These are phyloP conservation scores for Mariannaea elegans DNA, from an alignment of 2,329 filamentous ascomycete genomes.

Conservation along the genomic window DNA sequence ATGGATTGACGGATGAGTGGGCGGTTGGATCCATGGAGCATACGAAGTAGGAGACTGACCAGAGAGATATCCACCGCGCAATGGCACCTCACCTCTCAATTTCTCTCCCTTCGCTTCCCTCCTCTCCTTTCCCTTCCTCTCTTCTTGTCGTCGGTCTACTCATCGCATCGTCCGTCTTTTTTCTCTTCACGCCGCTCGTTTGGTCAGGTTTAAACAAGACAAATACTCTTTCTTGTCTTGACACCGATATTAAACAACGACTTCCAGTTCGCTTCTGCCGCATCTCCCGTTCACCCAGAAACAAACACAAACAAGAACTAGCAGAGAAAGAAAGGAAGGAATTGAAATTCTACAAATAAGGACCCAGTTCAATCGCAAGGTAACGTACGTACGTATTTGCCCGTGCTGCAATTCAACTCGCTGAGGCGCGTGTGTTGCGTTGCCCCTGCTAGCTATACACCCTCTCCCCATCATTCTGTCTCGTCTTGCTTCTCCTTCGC, in stretches of 20 bases:
- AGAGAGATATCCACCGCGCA: conserved; percentile 37
- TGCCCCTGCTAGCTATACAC: conserved; percentile 33
- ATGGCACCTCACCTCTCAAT: conserved; percentile 39
- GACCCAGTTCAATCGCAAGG: neutral
- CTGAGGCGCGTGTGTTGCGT: conserved; percentile 31
- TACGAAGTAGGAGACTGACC: neutral
- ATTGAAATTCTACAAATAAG: conserved; percentile 17
- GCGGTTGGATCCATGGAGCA: conserved; percentile 30
- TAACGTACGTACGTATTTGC: neutral
- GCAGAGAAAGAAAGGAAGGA: too few species aligned
- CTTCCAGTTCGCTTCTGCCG: conserved; percentile 29
- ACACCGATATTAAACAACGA: conserved; percentile 34
- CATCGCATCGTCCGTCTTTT: conserved; percentile 39
- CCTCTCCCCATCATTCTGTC: conserved; percentile 26
- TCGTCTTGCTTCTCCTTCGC: conserved; percentile 25
- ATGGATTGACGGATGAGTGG: conserved; percentile 14
- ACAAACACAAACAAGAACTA: conserved; percentile 21
- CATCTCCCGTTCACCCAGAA: conserved; percentile 29
- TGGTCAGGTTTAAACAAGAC: conserved; percentile 44
- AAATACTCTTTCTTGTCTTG: conserved; percentile 34
- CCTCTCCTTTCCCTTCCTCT: conserved; percentile 37
- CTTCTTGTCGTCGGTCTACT: conserved; percentile 40
- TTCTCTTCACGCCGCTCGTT: conserved; percentile 53
- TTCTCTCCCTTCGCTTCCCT: conserved; percentile 35
- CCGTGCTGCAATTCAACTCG: conserved; percentile 27